A percentile compares a stretch with the other conserved stretches of the same genome.
Conservation (phyloP, 2,329 filamentous ascomycete species). For the Paramyrothecium sp. region DNA sequence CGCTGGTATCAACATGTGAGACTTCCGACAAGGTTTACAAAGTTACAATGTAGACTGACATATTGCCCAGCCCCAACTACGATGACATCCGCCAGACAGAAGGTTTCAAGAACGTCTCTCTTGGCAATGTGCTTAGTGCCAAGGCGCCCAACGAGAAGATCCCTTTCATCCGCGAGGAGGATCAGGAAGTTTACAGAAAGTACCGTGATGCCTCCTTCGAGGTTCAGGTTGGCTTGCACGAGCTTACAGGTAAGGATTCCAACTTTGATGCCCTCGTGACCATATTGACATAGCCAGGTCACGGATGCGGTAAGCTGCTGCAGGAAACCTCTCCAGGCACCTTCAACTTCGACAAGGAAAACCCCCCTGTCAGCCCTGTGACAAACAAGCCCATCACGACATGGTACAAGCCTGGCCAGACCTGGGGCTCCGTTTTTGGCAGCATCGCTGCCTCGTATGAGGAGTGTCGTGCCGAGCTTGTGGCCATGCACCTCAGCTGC, state of each 20-base stretch:
- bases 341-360: constrained; percentile 84
- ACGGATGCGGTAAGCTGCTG: constrained; percentile 90
- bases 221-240: constrained; percentile 93
- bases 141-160: constrained; percentile 91
- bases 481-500: constrained; percentile 87
- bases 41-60: constrained; percentile 8
- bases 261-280: background rate
- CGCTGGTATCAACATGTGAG: constrained; percentile 63
- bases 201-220: constrained; percentile 89
- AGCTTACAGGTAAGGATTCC: constrained; percentile 56
- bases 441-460: constrained; percentile 86
- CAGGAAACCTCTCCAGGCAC: constrained; percentile 80
- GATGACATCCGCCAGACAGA: constrained; percentile 78
- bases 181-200: constrained; percentile 75
- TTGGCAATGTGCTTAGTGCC: constrained; percentile 89
- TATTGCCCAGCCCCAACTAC: constrained; percentile 53
- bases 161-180: constrained; percentile 79
- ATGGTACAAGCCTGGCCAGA: constrained; percentile 94
- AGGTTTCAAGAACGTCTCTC: constrained; percentile 90
- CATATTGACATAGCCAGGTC: constrained; percentile 46
- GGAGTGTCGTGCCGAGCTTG: constrained; percentile 91
- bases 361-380: constrained; percentile 79
- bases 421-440: constrained; percentile 91
- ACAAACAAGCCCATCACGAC: constrained; percentile 72
- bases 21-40: background rate